phyloP scores from a whole-genome alignment of 345 rosid genomes.

The Noccaea caerulescens region DNA sequence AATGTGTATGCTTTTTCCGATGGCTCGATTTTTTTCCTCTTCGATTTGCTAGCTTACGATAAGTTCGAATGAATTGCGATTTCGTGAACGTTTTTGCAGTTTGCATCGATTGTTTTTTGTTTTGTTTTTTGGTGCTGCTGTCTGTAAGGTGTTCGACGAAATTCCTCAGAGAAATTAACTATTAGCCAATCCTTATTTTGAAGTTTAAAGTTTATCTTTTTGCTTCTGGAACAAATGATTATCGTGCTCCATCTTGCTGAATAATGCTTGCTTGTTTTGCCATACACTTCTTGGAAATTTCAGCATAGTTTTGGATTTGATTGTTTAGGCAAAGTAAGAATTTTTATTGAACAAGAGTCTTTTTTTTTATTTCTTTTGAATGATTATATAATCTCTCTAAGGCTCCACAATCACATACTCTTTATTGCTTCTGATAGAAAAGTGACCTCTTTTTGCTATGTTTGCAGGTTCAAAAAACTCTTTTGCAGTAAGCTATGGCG shows the following conservation, averaged over 20 bases:
- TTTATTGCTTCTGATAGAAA: background rate
- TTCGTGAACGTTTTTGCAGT: background rate
- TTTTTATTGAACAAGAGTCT: background rate
- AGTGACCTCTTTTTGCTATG: background rate
- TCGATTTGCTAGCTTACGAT: background rate
- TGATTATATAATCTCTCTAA: background rate
- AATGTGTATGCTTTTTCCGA: background rate
- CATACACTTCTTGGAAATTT: background rate
- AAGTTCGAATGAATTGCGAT: background rate
- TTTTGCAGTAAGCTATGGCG: conserved; percentile 48
- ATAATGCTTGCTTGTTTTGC: too few species aligned
- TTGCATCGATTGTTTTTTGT: background rate
- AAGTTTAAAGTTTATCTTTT: background rate
- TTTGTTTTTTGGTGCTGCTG: background rate
- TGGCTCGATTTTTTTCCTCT: background rate
- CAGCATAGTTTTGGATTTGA: conserved; percentile 9
- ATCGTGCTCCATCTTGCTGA: background rate
- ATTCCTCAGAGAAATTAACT: conserved; percentile 9
- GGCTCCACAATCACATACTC: background rate
- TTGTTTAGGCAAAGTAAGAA: background rate
- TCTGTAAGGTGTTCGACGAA: conserved; percentile 38
- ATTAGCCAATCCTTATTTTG: background rate
- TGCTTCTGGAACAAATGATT: background rate
- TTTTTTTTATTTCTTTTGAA: background rate
- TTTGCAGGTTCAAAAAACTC: background rate